Evolutionary conservation across 2,329 filamentous ascomycete genomes (phyloP), one percentile per base, ranked within the genome.

Genomic region (Fusarium abutilonis): DNA sequence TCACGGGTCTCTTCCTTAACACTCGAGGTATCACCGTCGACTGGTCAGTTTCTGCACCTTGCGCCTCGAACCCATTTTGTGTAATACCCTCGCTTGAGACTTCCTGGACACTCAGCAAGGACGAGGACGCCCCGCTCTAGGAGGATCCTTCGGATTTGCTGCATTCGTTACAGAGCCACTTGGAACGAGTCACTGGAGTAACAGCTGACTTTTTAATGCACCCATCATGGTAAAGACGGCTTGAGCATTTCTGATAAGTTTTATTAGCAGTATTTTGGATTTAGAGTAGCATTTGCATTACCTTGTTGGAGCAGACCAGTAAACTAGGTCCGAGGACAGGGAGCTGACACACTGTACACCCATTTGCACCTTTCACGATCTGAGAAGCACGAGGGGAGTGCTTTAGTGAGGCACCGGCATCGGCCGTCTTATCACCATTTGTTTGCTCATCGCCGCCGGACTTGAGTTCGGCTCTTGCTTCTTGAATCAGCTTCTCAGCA

Each of bases 281-380:
- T 35, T n/a, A 21, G 14, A 28, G 41, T 8, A 28, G 17, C 23
- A 11, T 26, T 6, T 21, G 17, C 73, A 77, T 73, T 69, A 84
- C 82, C 74, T 79, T 76, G 60, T 83, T 83, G 5, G 77, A 73
- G 68, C 83, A 86, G 23, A 84, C 70, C 28, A 85, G 70, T 63
- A 82, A 73, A 10, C 74, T 76, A 4, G 81, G 78, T 2, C 81
- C 81, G 19, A 80, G 73, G 19, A 83, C 82, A 6, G 78, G 77
- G 40, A 81, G 75, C 10, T 78, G 78, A 60, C 83, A 86, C 13
- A 80, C 66, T 2, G 72, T 73, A 60, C 82, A 84, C 40, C 82
- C 82, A 31, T 76, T 79, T 17, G 75, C 70, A 17, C 77, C 78
- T 64, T 76, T 80, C 54, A 76, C 75, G 36, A 77, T 75, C 52